These are phyloP conservation scores for Globisporangium acanthophoron DNA, from an alignment of 352 stramenopile genomes.

Conservation along the genomic window DNA sequence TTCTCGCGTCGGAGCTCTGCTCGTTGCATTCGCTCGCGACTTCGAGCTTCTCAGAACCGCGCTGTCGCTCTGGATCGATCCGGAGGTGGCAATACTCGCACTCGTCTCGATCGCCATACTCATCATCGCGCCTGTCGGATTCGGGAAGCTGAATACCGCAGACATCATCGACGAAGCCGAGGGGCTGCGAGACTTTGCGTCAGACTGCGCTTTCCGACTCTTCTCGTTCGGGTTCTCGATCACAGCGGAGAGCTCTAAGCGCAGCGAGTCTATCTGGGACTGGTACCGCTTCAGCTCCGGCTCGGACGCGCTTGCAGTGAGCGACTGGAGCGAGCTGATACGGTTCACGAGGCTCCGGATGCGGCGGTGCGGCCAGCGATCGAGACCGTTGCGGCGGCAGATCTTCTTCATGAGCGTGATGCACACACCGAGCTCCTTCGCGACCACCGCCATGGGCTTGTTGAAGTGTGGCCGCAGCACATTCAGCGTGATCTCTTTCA, in stretches of 20 bases:
- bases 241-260: conserved; percentile 64
- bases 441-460: conserved; percentile 78
- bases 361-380: conserved; percentile 75
- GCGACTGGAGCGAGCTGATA: conserved; percentile 69
- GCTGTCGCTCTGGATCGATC: neutral
- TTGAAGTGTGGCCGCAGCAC: conserved; percentile 81
- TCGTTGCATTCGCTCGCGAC: neutral
- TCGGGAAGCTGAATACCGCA: neutral
- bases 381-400: conserved; percentile 72
- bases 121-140: neutral
- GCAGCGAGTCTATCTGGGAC: conserved; percentile 49
- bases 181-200: conserved; percentile 39
- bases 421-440: conserved; percentile 77
- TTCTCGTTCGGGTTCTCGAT: conserved; percentile 86
- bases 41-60: neutral
- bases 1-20: neutral
- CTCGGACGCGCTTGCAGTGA: conserved; percentile 39
- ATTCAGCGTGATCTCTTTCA: conserved; percentile 78
- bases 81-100: neutral
- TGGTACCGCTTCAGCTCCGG: conserved; percentile 61
- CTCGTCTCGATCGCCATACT: neutral
- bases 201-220: conserved; percentile 66
- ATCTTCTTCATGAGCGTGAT: conserved; percentile 89
- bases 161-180: conserved; percentile 2
- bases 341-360: conserved; percentile 81